Percentiles rank a stretch among this genome's conserved stretches.
Evolutionary conservation across 148 eudicot genomes (phyloP).

Genomic region (Cornus suecica): DNA sequence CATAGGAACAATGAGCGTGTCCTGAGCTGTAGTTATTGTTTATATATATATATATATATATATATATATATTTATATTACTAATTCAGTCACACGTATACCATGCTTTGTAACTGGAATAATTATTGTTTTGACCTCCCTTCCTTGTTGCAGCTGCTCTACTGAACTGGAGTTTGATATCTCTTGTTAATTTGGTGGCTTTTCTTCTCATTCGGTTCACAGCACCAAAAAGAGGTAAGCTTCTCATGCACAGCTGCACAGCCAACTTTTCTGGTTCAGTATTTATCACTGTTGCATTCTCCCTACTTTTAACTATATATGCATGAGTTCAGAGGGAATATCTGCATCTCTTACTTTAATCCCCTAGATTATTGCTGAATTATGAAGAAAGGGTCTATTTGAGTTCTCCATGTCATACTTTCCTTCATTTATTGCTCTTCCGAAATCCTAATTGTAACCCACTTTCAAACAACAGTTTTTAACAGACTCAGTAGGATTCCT

Average conservation of each 20-base stretch:
- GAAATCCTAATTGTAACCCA: too few species aligned
- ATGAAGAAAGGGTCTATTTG: neutral
- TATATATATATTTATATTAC: neutral
- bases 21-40: too few species aligned
- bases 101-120: conserved; percentile 6
- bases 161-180: neutral
- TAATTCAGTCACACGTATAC: neutral
- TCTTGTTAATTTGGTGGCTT: neutral
- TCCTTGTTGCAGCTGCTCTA: conserved; percentile 34
- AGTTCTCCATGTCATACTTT: neutral
- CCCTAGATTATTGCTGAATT: conserved; percentile 41
- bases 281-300: too few species aligned
- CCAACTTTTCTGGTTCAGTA: neutral
- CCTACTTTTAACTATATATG: too few species aligned
- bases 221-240: neutral
- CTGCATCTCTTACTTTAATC: too few species aligned
- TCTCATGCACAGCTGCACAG: neutral
- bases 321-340: too few species aligned
- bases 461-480: too few species aligned
- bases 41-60: neutral
- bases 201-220: neutral
- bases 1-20: neutral
- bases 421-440: neutral
- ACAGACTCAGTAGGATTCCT: too few species aligned
- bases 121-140: conserved; percentile 11